phyloP scores from a whole-genome alignment of 2,329 filamentous ascomycete genomes.

The Arachnomyces sp. region DNA sequence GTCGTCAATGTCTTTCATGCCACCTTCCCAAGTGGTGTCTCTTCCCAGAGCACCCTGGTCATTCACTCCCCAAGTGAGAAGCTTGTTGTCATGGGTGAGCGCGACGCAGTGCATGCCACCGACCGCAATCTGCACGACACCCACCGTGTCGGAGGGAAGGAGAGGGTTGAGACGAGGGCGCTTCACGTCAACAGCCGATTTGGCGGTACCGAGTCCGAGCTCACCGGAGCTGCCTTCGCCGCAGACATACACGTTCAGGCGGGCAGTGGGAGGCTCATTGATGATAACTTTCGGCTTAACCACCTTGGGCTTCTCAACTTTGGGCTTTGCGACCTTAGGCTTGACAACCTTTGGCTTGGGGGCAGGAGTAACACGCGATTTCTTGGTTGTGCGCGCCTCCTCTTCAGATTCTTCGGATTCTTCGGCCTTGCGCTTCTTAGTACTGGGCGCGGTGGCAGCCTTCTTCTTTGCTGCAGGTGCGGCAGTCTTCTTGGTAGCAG shows the following conservation, averaged over 20 bases:
- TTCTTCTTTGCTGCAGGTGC: slow-evolving; percentile 15
- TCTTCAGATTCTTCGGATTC: slow-evolving; percentile 19
- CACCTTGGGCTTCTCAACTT: slow-evolving; percentile 16
- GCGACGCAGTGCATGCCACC: slow-evolving; percentile 78
- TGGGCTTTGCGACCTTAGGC: slow-evolving; percentile 28
- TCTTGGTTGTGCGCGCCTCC: slow-evolving; percentile 21
- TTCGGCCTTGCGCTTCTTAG: slow-evolving; percentile 28
- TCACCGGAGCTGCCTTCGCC: slow-evolving; percentile 75
- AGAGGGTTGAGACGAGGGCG: slow-evolving; percentile 62
- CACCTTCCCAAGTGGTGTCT: slow-evolving; percentile 62
- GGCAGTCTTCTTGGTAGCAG: slow-evolving; percentile 12
- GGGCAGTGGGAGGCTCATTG: slow-evolving; percentile 52
- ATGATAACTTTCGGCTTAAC: slow-evolving; percentile 36
- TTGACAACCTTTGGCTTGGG: slow-evolving; percentile 24
- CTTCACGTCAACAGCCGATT: slow-evolving; percentile 63
- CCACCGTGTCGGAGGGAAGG: slow-evolving; percentile 49
- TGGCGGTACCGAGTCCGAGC: slow-evolving; percentile 65
- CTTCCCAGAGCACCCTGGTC: slow-evolving; percentile 75
- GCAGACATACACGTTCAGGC: slow-evolving; percentile 69
- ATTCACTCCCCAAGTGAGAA: slow-evolving; percentile 82
- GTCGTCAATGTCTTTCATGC: slow-evolving; percentile 45
- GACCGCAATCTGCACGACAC: slow-evolving; percentile 67
- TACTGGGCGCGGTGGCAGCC: neutral
- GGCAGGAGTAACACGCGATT: slow-evolving; percentile 21
- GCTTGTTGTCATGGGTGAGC: slow-evolving; percentile 70